These are phyloP conservation scores for Annulohypoxylon stygium DNA, from an alignment of 495 filamentous ascomycete genomes.

Conservation along the genomic window DNA sequence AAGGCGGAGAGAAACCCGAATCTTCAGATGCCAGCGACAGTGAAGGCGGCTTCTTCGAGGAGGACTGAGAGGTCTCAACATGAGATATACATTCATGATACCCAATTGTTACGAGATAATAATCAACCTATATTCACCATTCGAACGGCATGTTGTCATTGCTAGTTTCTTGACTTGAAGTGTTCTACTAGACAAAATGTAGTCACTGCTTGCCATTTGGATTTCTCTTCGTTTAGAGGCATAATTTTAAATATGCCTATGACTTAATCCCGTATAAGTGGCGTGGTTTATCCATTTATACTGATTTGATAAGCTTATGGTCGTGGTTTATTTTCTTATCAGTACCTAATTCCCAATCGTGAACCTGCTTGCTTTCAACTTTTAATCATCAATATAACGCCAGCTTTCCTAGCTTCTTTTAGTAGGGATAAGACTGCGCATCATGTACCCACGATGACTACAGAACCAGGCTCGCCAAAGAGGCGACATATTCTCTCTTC, in stretches of 20 bases:
- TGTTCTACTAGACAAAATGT: background rate
- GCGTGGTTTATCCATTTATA: background rate
- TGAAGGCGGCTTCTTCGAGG: constrained; percentile 52
- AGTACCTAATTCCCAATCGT: constrained; percentile 3
- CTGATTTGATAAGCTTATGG: background rate
- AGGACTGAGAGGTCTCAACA: constrained; percentile 20
- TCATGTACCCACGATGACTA: constrained; percentile 50
- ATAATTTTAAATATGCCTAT: background rate
- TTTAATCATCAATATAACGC: constrained; percentile 13
- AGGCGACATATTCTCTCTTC: constrained; percentile 61
- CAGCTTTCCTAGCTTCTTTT: background rate
- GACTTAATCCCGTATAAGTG: background rate
- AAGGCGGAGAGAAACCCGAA: constrained; percentile 6
- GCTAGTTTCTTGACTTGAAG: background rate
- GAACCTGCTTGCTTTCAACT: background rate
- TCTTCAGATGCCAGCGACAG: constrained; percentile 41
- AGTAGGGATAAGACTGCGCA: constrained; percentile 8
- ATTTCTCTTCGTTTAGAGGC: background rate
- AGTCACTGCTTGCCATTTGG: background rate
- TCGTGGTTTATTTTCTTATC: background rate
- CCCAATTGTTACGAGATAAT: constrained; percentile 25
- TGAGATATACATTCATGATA: constrained; percentile 38
- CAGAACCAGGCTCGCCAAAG: constrained; percentile 57
- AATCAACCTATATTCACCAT: background rate
- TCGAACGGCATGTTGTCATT: background rate